A percentile compares a stretch with the other conserved stretches of the same genome.
phyloP scores from a whole-genome alignment of 2,329 filamentous ascomycete genomes.

The Orbilia oligospora region DNA sequence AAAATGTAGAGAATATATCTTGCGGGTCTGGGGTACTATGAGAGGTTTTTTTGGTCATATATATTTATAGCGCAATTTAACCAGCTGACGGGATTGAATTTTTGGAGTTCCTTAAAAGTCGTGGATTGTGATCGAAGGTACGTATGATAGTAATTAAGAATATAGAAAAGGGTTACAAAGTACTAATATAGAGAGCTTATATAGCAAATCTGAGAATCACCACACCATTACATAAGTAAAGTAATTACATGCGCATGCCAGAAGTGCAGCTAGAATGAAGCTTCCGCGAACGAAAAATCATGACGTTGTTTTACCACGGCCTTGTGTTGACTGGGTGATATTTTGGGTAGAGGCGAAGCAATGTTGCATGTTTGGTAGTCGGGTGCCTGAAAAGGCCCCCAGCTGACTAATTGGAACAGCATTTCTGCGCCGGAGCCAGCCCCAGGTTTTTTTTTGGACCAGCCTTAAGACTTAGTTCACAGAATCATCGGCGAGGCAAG shows the following conservation, averaged over 20 bases:
- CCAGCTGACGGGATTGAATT: not conserved
- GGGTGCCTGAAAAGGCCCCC: conserved; percentile 4
- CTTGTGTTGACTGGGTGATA: conserved; percentile 16
- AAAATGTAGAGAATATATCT: conserved; percentile 27
- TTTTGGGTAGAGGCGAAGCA: conserved; percentile 20
- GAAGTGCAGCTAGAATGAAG: not conserved
- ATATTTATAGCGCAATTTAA: conserved; percentile 13
- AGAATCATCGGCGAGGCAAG: not conserved
- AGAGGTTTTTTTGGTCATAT: conserved; percentile 12
- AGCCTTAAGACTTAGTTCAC: not conserved
- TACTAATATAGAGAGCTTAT: not conserved
- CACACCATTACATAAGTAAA: too few species aligned
- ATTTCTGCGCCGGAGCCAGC: not conserved
- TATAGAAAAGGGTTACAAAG: not conserved
- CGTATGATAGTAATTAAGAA: not conserved
- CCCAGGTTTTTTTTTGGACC: not conserved
- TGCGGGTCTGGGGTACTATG: not conserved
- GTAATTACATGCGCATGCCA: too few species aligned
- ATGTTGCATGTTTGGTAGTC: conserved; percentile 5
- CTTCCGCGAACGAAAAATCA: not conserved
- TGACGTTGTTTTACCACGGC: conserved; percentile 4
- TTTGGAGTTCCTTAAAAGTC: not conserved
- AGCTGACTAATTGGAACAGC: too few species aligned
- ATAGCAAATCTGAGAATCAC: not conserved
- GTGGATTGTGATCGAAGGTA: not conserved